Conservation (phyloP, 108 stramenopile genomes). For the Conticribra weissflogii region DNA sequence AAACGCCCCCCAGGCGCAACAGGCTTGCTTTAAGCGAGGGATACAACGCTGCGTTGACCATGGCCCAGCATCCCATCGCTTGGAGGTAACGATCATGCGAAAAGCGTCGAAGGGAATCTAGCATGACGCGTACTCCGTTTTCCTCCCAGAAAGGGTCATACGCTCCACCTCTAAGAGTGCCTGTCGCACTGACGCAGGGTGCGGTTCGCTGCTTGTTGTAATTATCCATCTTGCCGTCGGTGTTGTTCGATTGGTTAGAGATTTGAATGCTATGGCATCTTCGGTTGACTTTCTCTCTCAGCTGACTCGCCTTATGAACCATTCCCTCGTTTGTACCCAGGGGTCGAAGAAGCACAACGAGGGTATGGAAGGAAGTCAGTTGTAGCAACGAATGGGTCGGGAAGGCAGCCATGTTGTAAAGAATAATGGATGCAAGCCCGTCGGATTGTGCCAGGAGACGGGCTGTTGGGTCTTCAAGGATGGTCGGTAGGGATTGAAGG, state of each 20-base stretch:
- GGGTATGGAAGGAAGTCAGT: conserved; percentile 48
- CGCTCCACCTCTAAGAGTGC: background rate
- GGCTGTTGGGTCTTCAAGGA: conserved; percentile 25
- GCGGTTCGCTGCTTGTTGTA: background rate
- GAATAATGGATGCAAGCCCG: conserved; percentile 32
- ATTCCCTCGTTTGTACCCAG: conserved; percentile 54
- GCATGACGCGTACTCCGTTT: conserved; percentile 56
- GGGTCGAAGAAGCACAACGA: conserved; percentile 54
- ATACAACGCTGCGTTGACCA: conserved; percentile 62
- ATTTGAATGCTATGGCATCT: too few species aligned
- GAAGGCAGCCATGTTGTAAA: conserved; percentile 36
- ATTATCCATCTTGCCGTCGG: background rate
- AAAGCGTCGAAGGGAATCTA: conserved; percentile 48
- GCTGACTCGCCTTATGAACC: conserved; percentile 31
- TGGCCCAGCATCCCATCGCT: conserved; percentile 64
- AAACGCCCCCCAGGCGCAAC: conserved; percentile 46
- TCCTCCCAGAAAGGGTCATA: conserved; percentile 20
- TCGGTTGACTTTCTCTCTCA: too few species aligned
- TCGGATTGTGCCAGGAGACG: conserved; percentile 27
- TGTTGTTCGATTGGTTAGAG: background rate
- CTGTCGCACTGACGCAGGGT: background rate
- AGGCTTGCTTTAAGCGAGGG: conserved; percentile 45
- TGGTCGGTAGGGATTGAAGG: conserved; percentile 36
- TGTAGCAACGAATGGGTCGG: conserved; percentile 24
- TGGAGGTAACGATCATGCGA: conserved; percentile 42